Evolutionary conservation across 371 early-diverging fungal species (phyloP).

Genomic region (Phascolomyces articulosus): DNA sequence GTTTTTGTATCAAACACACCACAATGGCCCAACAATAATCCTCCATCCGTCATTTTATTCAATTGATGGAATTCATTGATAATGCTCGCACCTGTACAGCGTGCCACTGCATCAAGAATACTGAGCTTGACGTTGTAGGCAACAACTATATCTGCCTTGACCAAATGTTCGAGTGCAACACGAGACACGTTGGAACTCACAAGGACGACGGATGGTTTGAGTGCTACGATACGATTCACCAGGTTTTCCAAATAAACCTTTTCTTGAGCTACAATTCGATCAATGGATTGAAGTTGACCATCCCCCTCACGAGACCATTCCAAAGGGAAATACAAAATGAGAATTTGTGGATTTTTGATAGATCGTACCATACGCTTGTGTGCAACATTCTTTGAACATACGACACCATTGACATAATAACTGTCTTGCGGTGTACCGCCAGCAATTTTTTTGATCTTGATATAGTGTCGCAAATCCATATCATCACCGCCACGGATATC

Average conservation of each 20-base stretch:
- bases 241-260: slow-evolving; percentile 80
- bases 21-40: slow-evolving; percentile 82
- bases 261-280: slow-evolving; percentile 84
- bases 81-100: slow-evolving; percentile 86
- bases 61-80: slow-evolving; percentile 85
- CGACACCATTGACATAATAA: slow-evolving; percentile 84
- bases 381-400: slow-evolving; percentile 88
- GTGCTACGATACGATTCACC: slow-evolving; percentile 76
- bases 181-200: slow-evolving; percentile 85
- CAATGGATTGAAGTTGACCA: slow-evolving; percentile 79
- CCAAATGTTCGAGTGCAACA: slow-evolving; percentile 83
- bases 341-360: slow-evolving; percentile 74
- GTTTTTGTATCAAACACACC: slow-evolving; percentile 79
- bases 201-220: slow-evolving; percentile 83
- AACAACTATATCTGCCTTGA: slow-evolving; percentile 79
- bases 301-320: slow-evolving; percentile 85
- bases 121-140: slow-evolving; percentile 85
- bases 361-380: slow-evolving; percentile 86
- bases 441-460: slow-evolving; percentile 95
- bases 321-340: slow-evolving; percentile 86
- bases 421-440: slow-evolving; percentile 84
- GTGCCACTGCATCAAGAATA: slow-evolving; percentile 81
- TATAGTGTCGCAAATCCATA: slow-evolving; percentile 89
- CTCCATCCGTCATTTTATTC: slow-evolving; percentile 46
- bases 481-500: slow-evolving; percentile 78